Evolutionary conservation across 148 eudicot genomes (phyloP).

Genomic region (Nyssa sinensis): DNA sequence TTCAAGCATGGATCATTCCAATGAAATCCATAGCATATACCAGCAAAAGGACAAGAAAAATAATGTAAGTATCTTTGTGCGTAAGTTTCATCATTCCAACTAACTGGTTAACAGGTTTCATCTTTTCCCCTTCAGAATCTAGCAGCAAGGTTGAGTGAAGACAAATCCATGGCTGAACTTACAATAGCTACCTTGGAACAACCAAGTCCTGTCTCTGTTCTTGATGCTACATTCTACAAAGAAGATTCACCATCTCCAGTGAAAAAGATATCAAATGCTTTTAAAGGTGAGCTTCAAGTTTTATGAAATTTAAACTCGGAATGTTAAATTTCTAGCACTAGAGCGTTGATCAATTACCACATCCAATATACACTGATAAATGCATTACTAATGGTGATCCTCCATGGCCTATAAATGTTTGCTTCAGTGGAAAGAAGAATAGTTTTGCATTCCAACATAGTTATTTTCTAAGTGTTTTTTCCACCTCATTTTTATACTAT

Average conservation of each 20-base stretch:
- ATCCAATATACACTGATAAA: neutral
- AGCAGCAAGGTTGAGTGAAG: constrained; percentile 28
- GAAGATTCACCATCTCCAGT: constrained; percentile 83
- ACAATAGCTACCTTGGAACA: constrained; percentile 51
- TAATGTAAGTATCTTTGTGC: constrained; percentile 21
- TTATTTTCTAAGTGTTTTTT: neutral
- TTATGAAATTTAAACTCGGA: neutral
- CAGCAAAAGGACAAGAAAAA: constrained; percentile 16
- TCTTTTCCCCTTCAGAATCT: constrained; percentile 38
- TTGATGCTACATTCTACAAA: constrained; percentile 56
- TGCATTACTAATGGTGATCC: neutral
- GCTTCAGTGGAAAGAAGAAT: neutral
- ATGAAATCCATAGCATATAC: constrained; percentile 23
- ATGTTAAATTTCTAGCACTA: neutral
- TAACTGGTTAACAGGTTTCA: constrained; percentile 23
- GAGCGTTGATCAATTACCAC: neutral
- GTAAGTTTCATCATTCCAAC: neutral
- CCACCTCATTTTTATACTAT: neutral
- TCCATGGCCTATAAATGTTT: neutral
- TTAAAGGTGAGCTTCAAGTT: constrained; percentile 45
- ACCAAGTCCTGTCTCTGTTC: constrained; percentile 90
- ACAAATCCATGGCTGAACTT: constrained; percentile 33
- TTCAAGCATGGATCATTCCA: constrained; percentile 24
- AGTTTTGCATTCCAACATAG: neutral
- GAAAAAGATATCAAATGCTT: constrained; percentile 46